These are phyloP conservation scores for Saxispiralis lemnorum DNA, from an alignment of 495 filamentous ascomycete genomes.

Conservation along the genomic window DNA sequence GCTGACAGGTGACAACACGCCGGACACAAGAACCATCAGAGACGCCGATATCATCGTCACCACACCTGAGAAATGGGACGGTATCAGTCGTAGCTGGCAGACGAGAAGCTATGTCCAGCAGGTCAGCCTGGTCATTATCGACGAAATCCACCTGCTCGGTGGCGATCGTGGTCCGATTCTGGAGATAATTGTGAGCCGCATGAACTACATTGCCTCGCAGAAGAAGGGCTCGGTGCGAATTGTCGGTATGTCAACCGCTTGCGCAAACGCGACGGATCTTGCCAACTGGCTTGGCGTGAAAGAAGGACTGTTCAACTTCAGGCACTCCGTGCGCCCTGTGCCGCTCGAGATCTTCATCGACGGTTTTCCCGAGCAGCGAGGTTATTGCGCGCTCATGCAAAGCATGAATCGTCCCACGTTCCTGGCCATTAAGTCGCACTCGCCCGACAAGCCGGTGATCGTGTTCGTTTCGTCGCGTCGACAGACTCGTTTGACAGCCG, in stretches of 20 bases:
- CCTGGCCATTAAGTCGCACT: conserved; percentile 87
- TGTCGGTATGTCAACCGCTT: conserved; percentile 95
- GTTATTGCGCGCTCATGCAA: conserved; percentile 96
- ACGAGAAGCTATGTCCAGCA: conserved; percentile 88
- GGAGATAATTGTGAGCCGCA: conserved; percentile 96
- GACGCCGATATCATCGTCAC: conserved; percentile 97
- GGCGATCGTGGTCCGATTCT: conserved; percentile 93
- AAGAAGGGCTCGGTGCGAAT: conserved; percentile 73
- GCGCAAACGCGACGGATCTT: conserved; percentile 85
- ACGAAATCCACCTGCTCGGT: conserved; percentile 92
- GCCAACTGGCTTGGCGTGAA: conserved; percentile 97
- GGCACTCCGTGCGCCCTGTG: conserved; percentile 92
- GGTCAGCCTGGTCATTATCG: conserved; percentile 92
- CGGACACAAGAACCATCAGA: conserved; percentile 82
- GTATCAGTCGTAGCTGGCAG: conserved; percentile 96
- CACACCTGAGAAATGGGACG: conserved; percentile 98
- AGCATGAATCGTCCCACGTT: conserved; percentile 98
- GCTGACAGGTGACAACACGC: conserved; percentile 94
- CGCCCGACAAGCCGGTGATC: conserved; percentile 90
- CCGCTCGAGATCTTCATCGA: conserved; percentile 93
- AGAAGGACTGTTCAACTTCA: conserved; percentile 92
- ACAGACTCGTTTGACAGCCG: conserved; percentile 86
- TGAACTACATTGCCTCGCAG: conserved; percentile 97
- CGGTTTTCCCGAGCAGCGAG: conserved; percentile 84
- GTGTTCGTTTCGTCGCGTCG: conserved; percentile 93